Percentiles rank a stretch among this genome's conserved stretches.
These are phyloP conservation scores for Knoxdaviesia capensis DNA, from an alignment of 2,329 filamentous ascomycete genomes.

Conservation along the genomic window DNA sequence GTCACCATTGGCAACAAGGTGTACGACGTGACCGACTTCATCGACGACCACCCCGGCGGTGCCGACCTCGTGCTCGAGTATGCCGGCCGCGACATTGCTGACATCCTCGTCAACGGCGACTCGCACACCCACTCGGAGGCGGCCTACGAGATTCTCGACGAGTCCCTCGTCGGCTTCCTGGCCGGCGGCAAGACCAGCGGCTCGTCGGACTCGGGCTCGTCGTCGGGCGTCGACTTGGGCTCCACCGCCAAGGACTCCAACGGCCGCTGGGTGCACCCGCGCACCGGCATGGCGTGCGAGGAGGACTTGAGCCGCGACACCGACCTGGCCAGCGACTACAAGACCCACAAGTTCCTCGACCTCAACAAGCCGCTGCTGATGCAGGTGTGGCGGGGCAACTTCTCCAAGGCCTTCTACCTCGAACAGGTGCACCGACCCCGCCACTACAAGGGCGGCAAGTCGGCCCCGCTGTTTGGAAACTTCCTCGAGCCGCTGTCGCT, in stretches of 20 bases:
- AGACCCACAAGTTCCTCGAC: slow-evolving; percentile 85
- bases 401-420: slow-evolving; percentile 89
- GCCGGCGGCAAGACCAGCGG: slow-evolving; percentile 23
- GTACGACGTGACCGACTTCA: slow-evolving; percentile 84
- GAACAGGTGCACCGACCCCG: slow-evolving; percentile 89
- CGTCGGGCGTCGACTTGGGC: slow-evolving; percentile 12
- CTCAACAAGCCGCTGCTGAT: slow-evolving; percentile 64
- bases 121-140: slow-evolving; percentile 60
- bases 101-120: slow-evolving; percentile 35
- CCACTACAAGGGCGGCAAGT: slow-evolving; percentile 85
- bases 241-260: slow-evolving; percentile 10
- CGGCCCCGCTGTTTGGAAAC: slow-evolving; percentile 89
- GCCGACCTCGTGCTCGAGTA: slow-evolving; percentile 76
- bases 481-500: slow-evolving; percentile 94
- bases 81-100: slow-evolving; percentile 40
- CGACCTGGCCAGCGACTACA: slow-evolving; percentile 55
- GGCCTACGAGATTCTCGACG: slow-evolving; percentile 56
- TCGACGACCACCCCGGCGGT: slow-evolving; percentile 80
- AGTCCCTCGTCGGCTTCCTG: slow-evolving; percentile 42
- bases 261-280: slow-evolving; percentile 26
- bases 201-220: slow-evolving; percentile 7
- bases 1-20: slow-evolving; percentile 80
- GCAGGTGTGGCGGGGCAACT: slow-evolving; percentile 76
- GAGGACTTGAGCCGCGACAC: slow-evolving; percentile 80
- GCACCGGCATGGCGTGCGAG: slow-evolving; percentile 73